Conservation (phyloP, 345 rosid species). For the Corchorus olitorius region DNA sequence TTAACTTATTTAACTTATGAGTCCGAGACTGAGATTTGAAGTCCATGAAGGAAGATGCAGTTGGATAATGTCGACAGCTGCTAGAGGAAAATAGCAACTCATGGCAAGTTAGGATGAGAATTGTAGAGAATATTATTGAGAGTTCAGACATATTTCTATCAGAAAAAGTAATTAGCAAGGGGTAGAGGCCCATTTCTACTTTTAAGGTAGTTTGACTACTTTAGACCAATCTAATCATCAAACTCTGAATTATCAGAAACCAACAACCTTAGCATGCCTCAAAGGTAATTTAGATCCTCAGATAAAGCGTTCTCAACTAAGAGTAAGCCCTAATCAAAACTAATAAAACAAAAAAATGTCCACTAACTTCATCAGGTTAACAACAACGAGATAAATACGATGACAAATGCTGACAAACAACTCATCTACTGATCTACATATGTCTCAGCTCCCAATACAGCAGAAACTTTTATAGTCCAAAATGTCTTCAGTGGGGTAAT, state of each 20-base stretch:
- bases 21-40: not conserved
- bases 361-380: not conserved
- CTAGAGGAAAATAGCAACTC: not conserved
- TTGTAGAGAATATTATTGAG: not conserved
- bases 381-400: not conserved
- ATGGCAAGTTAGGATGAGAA: not conserved
- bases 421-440: not conserved
- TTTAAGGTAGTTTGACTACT: not conserved
- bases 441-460: not conserved
- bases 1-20: not conserved
- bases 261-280: not conserved
- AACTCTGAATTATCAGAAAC: conserved; percentile 6
- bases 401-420: not conserved
- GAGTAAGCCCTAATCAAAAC: not conserved
- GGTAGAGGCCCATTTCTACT: not conserved
- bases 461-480: not conserved
- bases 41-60: not conserved
- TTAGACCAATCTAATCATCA: not conserved
- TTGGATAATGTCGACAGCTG: not conserved
- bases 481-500: not conserved
- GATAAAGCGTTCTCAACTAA: not conserved
- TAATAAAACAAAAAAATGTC: not conserved
- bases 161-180: not conserved
- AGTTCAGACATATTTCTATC: not conserved
- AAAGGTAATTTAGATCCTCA: not conserved